Percentiles rank a stretch among this genome's conserved stretches.
phyloP scores from a whole-genome alignment of 805 yeast species.

The Monosporozyma unispora region DNA sequence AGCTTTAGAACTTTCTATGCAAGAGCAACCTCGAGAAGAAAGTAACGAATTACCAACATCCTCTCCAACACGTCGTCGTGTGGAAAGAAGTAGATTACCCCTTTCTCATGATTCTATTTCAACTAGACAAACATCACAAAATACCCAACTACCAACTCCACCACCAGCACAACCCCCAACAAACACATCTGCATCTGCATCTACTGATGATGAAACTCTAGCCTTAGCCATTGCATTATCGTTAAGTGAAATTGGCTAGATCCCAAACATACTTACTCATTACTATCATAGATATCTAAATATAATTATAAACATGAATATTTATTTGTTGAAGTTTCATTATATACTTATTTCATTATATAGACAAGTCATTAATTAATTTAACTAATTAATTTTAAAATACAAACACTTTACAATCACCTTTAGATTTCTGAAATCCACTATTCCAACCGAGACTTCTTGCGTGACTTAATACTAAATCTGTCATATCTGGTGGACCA shows the following conservation, averaged over 20 bases:
- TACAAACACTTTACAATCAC: slow-evolving; percentile 47
- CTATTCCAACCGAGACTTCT: slow-evolving; percentile 51
- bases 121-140: background rate
- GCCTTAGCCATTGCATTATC: slow-evolving; percentile 30
- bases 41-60: background rate
- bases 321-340: background rate
- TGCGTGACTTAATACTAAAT: slow-evolving; percentile 40
- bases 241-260: slow-evolving; percentile 20
- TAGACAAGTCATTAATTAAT: background rate
- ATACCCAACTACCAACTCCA: background rate
- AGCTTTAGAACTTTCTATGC: slow-evolving; percentile 15
- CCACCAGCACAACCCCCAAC: background rate
- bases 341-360: background rate
- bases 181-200: background rate
- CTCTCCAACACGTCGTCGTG: background rate
- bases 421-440: slow-evolving; percentile 38
- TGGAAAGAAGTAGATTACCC: background rate
- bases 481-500: slow-evolving; percentile 68
- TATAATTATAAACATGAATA: background rate
- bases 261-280: no score
- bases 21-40: slow-evolving; percentile 1
- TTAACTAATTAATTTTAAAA: no score
- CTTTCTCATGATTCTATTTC: background rate
- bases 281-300: no score
- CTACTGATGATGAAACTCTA: slow-evolving; percentile 20